Evolutionary conservation across 2,329 filamentous ascomycete genomes (phyloP), one percentile per base, ranked within the genome.

Genomic region (Penicillium verrucosum): DNA sequence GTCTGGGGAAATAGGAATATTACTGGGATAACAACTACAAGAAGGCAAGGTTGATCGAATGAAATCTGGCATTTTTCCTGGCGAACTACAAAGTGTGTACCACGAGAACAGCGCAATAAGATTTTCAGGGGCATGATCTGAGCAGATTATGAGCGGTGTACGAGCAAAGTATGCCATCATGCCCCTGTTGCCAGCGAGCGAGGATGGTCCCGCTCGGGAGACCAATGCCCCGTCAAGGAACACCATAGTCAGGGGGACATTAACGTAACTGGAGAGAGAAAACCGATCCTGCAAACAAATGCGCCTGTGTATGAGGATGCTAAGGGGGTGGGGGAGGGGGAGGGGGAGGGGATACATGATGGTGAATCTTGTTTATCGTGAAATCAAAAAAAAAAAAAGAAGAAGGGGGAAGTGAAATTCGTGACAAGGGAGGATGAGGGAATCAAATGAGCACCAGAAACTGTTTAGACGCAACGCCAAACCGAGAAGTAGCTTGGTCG

Each of bases 321-420:
- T 73, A 70, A 67, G 59, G 53, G 54, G 58, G 57, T 56, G 60
- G 56, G 54, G 54, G 45, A 64, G 70, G 73, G 21, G 21, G 18
- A 1, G 18, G 18, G 18, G 72, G 69, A 67, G 70, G 73, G 72
- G 69, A 67, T 78, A 78, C 75, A 77, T 77, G 75, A 78, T 61
- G 72, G 75, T 77, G 75, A 74, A 77, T 78, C 75, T 77, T 74
- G 65, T 72, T 72, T 75, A 75, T 76, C 75, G 68, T 76, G 65
- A 73, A 63, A 66, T 65, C 67, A 60, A 69, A 68, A 66, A 50
- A 54, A 18, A 64, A 56, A 51, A 43, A 32, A 61, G 46, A 51
- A 40, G 11, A 32, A 14, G 30, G 29, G 36, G 51, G 46, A 42
- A 51, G 54, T 57, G 54, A 59, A 63, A 59, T 59, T 64, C 57